Conservation (phyloP, 495 filamentous ascomycete species). For the Penicillium argentinense region DNA sequence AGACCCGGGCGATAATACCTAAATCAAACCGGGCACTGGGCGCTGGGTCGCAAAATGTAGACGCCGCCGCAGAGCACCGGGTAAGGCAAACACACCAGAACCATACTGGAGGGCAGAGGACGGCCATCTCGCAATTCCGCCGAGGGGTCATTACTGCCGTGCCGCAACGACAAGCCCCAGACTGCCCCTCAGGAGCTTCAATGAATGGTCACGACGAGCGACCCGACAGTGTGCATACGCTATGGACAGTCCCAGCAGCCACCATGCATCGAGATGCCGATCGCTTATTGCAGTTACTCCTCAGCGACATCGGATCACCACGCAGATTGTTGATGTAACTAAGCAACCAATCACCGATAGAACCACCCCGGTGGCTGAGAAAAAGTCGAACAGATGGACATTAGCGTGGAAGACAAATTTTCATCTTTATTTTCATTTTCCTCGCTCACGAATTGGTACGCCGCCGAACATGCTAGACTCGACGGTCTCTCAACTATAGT, state of each 20-base stretch:
- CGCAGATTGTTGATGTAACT: not conserved
- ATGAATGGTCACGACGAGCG: not conserved
- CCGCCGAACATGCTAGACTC: not conserved
- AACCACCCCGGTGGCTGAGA: not conserved
- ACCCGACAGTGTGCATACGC: not conserved
- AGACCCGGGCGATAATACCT: no score
- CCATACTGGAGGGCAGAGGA: not conserved
- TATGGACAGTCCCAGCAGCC: slow-evolving; percentile 1
- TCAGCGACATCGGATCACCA: not conserved
- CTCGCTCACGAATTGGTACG: not conserved
- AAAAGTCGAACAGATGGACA: not conserved
- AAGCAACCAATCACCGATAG: not conserved
- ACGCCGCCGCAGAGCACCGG: no score
- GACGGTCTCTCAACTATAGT: not conserved
- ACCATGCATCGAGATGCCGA: not conserved
- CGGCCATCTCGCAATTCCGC: not conserved
- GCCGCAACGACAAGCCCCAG: not conserved
- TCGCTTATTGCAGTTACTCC: not conserved
- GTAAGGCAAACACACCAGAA: not conserved
- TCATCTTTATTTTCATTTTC: no score
- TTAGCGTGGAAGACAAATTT: not conserved
- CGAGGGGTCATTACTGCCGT: not conserved
- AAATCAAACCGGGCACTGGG: no score
- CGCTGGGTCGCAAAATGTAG: no score
- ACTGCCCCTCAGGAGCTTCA: not conserved